Evolutionary conservation across 306 rosid genomes (phyloP), one percentile per base, ranked within the genome.

Genomic region (Quercus glauca): DNA sequence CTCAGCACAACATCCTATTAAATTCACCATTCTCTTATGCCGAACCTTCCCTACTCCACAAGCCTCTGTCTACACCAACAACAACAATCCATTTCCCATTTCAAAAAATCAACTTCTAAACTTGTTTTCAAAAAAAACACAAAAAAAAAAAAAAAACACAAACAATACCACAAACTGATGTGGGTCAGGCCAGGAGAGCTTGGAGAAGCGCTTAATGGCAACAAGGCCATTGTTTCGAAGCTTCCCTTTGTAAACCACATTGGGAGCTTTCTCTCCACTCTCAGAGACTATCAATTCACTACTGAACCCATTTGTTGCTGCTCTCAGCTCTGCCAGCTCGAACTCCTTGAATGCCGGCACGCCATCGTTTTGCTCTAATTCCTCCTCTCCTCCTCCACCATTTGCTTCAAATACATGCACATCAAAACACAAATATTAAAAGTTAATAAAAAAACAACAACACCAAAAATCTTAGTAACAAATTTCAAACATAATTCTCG

Each of bases 1-100:
- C 76, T 96, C 98, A 23, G 91, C 88, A 83, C 98, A 96, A 80
- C 89, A 96, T 13, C 99, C 99, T 35, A 91, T 85, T 88, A 96
- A 89, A 83, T 96, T 93, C 28, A 98, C 94, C 77, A 93, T 80
- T 19, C 98, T 76, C 82, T 87, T 92, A 78, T 78, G 91, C 85
- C 96, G 81, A 19, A 93, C 81, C 75, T 83, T 91, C 77, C 99
- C 99, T 77, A 93, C 99, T 6, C 93, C 90, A 81, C 85, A 76
- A 81, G 99, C 98, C 78, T 93, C 99, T 72, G 89, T 96, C 99
- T 96, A 11, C 79, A 83, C 60, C 65, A 70, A 70, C 65, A 80
- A 73, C 17, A 49, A 49, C 53, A 45, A 45, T 7, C 45, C 45
- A 41, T 41, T 41, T 41, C 45, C 12, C 45, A 41, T 8, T 41